These are phyloP conservation scores for Pythium biforme DNA, from an alignment of 352 stramenopile species.

Conservation along the genomic window DNA sequence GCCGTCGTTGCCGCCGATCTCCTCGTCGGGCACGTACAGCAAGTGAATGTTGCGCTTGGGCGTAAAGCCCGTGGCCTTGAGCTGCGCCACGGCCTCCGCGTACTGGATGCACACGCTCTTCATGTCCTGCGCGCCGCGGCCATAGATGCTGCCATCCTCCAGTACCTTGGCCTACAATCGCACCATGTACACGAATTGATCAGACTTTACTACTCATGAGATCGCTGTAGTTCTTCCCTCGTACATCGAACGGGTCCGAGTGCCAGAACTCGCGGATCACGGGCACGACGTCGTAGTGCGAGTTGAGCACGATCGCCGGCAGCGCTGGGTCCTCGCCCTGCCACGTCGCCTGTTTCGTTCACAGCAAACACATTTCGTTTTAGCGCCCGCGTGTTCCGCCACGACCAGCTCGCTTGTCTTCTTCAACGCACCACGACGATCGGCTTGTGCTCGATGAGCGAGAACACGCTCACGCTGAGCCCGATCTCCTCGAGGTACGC, in stretches of 20 bases:
- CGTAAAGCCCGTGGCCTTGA: conserved; percentile 65
- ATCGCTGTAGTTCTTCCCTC: not conserved
- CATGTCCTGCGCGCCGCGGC: conserved; percentile 94
- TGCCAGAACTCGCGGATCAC: conserved; percentile 87
- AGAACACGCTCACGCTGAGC: conserved; percentile 49
- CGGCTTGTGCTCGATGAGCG: conserved; percentile 67
- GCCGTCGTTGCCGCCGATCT: conserved; percentile 90
- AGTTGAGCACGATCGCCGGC: conserved; percentile 92
- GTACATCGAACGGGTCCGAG: conserved; percentile 87
- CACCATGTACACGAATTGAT: not conserved
- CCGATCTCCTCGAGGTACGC: conserved; percentile 34
- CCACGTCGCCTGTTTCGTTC: conserved; percentile 58
- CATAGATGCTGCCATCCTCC: conserved; percentile 92
- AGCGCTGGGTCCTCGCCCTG: conserved; percentile 79
- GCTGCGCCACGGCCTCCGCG: conserved; percentile 83
- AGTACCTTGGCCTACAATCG: conserved; percentile 54
- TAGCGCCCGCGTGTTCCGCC: not conserved
- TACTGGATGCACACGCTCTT: conserved; percentile 97
- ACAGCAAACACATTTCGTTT: not conserved
- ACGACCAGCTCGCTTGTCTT: not conserved
- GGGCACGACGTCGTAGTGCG: conserved; percentile 96
- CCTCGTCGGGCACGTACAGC: conserved; percentile 93
- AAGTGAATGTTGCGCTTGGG: conserved; percentile 90
- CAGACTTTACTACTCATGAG: not conserved
- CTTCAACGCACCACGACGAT: conserved; percentile 89